Evolutionary conservation across 2,329 filamentous ascomycete species (phyloP).

Genomic region (Neonectria sp.): DNA sequence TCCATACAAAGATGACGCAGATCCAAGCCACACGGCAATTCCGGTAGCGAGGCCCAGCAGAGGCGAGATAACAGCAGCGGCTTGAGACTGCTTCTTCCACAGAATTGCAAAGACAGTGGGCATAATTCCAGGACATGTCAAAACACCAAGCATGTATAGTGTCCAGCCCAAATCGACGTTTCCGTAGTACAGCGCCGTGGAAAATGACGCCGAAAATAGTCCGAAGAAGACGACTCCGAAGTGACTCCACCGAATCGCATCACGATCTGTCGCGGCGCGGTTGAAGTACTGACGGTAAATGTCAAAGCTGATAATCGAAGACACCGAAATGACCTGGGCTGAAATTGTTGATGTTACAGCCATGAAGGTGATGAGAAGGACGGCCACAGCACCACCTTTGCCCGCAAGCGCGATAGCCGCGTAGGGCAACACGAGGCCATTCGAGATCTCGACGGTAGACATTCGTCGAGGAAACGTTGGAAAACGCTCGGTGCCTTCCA

Average conservation of each 20-base stretch:
- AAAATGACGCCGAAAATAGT: slow-evolving; percentile 65
- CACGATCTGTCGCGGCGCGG: slow-evolving; percentile 59
- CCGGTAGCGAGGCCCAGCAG: slow-evolving; percentile 66
- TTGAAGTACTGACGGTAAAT: slow-evolving; percentile 68
- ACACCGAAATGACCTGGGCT: slow-evolving; percentile 68
- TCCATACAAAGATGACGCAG: slow-evolving; percentile 62
- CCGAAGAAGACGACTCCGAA: slow-evolving; percentile 68
- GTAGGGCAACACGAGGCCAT: slow-evolving; percentile 79
- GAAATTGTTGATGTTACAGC: slow-evolving; percentile 75
- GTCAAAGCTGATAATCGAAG: slow-evolving; percentile 68
- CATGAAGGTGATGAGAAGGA: slow-evolving; percentile 81
- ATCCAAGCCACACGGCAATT: slow-evolving; percentile 67
- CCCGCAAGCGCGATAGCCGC: slow-evolving; percentile 79
- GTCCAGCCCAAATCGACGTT: slow-evolving; percentile 69
- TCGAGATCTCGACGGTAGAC: slow-evolving; percentile 72
- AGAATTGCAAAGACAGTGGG: slow-evolving; percentile 68
- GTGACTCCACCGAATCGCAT: slow-evolving; percentile 67
- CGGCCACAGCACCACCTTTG: slow-evolving; percentile 78
- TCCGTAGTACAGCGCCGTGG: slow-evolving; percentile 67
- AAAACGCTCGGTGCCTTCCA: slow-evolving; percentile 64
- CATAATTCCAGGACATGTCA: slow-evolving; percentile 68
- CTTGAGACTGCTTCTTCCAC: slow-evolving; percentile 64
- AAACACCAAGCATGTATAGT: slow-evolving; percentile 67
- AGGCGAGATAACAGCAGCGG: slow-evolving; percentile 65
- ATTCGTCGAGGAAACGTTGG: slow-evolving; percentile 71